Evolutionary conservation across 495 filamentous ascomycete species (phyloP), one percentile per base, ranked within the genome.

Genomic region (Bacidia gigantensis): DNA sequence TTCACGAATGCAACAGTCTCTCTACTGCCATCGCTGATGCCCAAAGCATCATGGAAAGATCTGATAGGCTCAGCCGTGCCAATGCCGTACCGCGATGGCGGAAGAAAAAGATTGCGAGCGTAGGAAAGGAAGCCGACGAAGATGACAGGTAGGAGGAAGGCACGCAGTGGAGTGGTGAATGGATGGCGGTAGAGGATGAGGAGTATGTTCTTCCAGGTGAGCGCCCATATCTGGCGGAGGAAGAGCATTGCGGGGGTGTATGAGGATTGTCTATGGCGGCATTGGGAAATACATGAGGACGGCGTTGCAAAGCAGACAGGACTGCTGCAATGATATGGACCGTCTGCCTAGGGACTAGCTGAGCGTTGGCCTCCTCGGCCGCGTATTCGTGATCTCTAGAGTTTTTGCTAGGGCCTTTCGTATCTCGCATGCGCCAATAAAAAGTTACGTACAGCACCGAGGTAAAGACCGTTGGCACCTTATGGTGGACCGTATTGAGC

Each of bases 1-100:
- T 90, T 78, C 40, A 92, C 80, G 55, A 95, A 86, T n/a, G 79
- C 82, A n/a, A 95, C 66, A 17, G 69, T 86, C 41, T 82, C 62
- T 50, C 78, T 70, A 5, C 76, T 73, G 3, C 65, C 69, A 10
- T 51, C 49, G 3, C 79, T 69, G 10, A 62, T 62, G n/a, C 59
- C 59, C 20, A 93, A 63, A 1, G 76, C 84, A 50, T 81, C 64
- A 14, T 66, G 56, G 7, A 93, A 69, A 22, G 77, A 74, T 45
- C 77, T 74, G 40, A 93, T 59, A 1, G 79, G 70, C 11, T 63
- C 69, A 1, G 75, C 57, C 1, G 65, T 54, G 2, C 75, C 80
- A 54, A 93, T 79, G 43, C 88, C 88, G 55, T 72, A 92, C 1
- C 67, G 64, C 1, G 82, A 78, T 3, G 81, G 75, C 0, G 81